A percentile compares a stretch with the other conserved stretches of the same genome.
Conservation (phyloP, 2,329 filamentous ascomycete genomes). For the Ophiostoma quercus region DNA sequence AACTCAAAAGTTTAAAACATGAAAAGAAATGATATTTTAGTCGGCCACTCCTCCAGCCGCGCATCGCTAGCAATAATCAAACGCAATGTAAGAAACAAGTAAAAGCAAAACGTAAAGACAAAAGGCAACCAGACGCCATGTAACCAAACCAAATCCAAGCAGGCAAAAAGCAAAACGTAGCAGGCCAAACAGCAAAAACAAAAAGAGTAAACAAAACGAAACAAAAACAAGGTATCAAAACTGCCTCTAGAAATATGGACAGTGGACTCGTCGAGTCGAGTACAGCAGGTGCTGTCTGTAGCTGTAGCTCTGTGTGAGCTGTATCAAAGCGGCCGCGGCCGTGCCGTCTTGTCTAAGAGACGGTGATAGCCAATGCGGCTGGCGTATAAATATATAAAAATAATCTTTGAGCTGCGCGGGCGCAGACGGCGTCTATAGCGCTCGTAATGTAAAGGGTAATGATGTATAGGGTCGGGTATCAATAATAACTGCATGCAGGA, state of each 20-base stretch:
- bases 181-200: background rate
- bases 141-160: background rate
- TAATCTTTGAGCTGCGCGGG: background rate
- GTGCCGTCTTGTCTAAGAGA: background rate
- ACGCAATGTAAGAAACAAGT: background rate
- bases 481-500: background rate
- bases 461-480: background rate
- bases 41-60: background rate
- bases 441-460: background rate
- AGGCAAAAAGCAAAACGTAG: background rate
- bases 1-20: background rate
- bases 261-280: background rate
- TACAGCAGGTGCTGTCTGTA: too few relatives aligned
- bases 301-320: too few relatives aligned
- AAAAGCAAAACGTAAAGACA: background rate
- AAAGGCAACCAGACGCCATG: conserved; percentile 9
- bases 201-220: background rate
- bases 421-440: background rate
- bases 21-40: conserved; percentile 1
- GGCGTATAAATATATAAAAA: background rate
- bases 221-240: conserved; percentile 17
- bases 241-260: conserved; percentile 13
- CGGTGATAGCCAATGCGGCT: background rate
- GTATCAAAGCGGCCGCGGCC: background rate
- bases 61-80: background rate